phyloP scores from a whole-genome alignment of 805 yeast genomes.

The Starmerella vaccinii region DNA sequence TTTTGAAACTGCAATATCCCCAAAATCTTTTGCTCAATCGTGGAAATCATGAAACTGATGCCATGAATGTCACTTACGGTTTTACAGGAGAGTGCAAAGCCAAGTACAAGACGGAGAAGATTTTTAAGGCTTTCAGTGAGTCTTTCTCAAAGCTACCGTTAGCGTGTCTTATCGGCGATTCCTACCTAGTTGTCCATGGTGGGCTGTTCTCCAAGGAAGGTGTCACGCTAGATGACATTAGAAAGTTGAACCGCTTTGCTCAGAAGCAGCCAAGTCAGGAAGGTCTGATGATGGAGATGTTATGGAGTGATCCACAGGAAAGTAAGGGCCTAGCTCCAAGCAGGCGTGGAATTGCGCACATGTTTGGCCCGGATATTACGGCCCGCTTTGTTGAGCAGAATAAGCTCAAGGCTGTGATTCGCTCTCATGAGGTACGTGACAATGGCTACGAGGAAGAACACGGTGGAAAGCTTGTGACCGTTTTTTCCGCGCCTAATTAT shows the following conservation, averaged over 20 bases:
- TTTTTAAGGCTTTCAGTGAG: constrained; percentile 74
- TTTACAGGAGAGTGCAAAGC: constrained; percentile 91
- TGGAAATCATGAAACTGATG: constrained; percentile 94
- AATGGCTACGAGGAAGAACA: constrained; percentile 85
- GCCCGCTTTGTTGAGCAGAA: constrained; percentile 63
- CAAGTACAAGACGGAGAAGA: constrained; percentile 62
- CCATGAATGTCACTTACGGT: constrained; percentile 94
- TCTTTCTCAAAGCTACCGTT: constrained; percentile 79
- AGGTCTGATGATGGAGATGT: constrained; percentile 89
- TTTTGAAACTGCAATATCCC: constrained; percentile 70
- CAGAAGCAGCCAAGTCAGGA: constrained; percentile 72
- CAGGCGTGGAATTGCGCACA: constrained; percentile 90
- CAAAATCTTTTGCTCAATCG: constrained; percentile 62
- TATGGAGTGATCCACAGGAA: constrained; percentile 95
- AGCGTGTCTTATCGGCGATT: constrained; percentile 66
- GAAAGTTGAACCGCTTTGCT: constrained; percentile 53
- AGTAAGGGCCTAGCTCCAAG: constrained; percentile 72
- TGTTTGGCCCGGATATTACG: constrained; percentile 95
- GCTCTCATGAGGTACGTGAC: constrained; percentile 94
- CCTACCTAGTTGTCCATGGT: constrained; percentile 88
- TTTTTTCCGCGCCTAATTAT: constrained; percentile 97
- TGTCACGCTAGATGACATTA: constrained; percentile 63
- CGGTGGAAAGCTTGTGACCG: constrained; percentile 74
- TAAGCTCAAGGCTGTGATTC: constrained; percentile 63
- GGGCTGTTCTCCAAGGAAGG: constrained; percentile 67